A percentile compares a stretch with the other conserved stretches of the same genome.
Conservation (phyloP, 257 asterid species). For the Gentiana dahurica region DNA sequence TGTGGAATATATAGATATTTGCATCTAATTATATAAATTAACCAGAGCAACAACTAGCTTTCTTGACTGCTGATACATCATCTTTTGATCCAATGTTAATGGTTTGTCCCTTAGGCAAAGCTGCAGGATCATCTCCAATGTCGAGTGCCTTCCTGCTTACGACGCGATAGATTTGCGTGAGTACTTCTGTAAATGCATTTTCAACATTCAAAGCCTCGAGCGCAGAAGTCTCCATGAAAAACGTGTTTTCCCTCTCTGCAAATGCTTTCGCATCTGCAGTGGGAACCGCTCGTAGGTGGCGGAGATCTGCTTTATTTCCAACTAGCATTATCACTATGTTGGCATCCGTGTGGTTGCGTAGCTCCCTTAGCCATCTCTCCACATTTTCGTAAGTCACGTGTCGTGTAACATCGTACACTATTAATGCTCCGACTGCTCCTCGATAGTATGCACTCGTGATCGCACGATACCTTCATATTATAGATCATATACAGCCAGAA, state of each 20-base stretch:
- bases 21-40: constrained; percentile 4
- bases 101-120: constrained; percentile 59
- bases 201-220: constrained; percentile 69
- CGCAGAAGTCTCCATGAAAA: constrained; percentile 84
- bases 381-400: constrained; percentile 71
- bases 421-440: constrained; percentile 76
- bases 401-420: constrained; percentile 73
- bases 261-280: constrained; percentile 45
- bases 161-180: no score
- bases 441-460: constrained; percentile 81
- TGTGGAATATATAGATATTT: no score
- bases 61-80: constrained; percentile 26
- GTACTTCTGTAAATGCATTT: no score
- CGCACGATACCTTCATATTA: constrained; percentile 57
- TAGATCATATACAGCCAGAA: not conserved
- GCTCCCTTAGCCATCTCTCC: constrained; percentile 77
- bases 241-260: constrained; percentile 54
- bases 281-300: constrained; percentile 58
- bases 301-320: constrained; percentile 46
- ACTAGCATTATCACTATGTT: constrained; percentile 44
- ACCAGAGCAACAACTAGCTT: constrained; percentile 59
- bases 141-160: constrained; percentile 39
- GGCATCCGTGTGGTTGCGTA: constrained; percentile 65
- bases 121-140: constrained; percentile 58
- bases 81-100: constrained; percentile 54